Evolutionary conservation across 1,284 basidiomycete species (phyloP).

Genomic region (Baeospora myosura): DNA sequence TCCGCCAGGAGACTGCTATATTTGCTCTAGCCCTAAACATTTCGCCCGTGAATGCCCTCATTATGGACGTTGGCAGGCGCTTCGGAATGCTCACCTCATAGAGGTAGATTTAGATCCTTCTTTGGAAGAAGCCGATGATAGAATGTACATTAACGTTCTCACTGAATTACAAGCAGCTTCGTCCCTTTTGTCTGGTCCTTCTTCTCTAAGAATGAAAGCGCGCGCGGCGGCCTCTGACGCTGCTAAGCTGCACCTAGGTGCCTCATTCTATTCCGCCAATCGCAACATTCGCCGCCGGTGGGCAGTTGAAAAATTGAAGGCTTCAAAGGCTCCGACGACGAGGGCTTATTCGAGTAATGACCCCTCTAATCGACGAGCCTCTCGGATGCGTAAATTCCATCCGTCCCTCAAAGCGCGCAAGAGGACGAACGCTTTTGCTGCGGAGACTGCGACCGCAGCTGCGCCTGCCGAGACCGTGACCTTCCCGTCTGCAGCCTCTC

Average conservation of each 20-base stretch:
- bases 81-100: conserved; percentile 4
- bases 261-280: background rate
- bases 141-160: conserved; percentile 8
- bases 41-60: conserved; percentile 9
- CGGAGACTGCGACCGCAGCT: background rate
- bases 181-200: background rate
- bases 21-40: conserved; percentile 13
- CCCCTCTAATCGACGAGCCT: too few relatives aligned
- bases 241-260: background rate
- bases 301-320: too few relatives aligned
- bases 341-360: too few relatives aligned
- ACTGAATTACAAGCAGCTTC: conserved; percentile 3
- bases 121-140: background rate
- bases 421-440: background rate
- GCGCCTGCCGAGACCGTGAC: background rate
- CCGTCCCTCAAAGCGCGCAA: too few relatives aligned
- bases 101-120: background rate
- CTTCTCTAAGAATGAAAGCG: too few relatives aligned
- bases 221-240: too few relatives aligned
- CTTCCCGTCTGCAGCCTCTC: too few relatives aligned
- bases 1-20: conserved; percentile 7
- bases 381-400: too few relatives aligned
- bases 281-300: background rate
- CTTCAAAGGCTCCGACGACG: too few relatives aligned
- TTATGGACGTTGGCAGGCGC: conserved; percentile 6